A percentile compares a stretch with the other conserved stretches of the same genome.
phyloP scores from a whole-genome alignment of 768 basidiomycete species.

The Dioszegia aurantiaca region DNA sequence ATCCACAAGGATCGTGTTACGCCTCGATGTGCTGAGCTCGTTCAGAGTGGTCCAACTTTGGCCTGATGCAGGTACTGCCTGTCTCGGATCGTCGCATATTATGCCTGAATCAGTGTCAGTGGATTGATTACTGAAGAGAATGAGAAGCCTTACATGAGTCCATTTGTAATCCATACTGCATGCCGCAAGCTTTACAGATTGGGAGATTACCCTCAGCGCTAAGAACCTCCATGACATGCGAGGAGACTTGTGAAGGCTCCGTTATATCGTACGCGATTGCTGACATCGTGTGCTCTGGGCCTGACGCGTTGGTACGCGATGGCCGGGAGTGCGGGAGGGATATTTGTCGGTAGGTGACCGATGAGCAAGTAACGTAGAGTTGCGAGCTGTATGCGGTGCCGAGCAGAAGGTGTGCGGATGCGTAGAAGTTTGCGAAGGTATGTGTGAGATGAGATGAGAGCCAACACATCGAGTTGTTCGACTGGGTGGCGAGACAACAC shows the following conservation, averaged over 20 bases:
- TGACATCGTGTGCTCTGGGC: no score
- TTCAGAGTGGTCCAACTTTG: conserved; percentile 45
- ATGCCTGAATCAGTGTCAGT: conserved; percentile 13
- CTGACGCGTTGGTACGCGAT: no score
- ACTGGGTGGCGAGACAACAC: no score
- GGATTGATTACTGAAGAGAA: background rate
- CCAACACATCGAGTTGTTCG: no score
- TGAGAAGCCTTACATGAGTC: conserved; percentile 20
- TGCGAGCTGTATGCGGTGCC: no score
- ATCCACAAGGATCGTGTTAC: conserved; percentile 34
- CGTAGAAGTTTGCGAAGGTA: no score
- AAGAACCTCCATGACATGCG: conserved; percentile 28
- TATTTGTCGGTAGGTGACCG: no score
- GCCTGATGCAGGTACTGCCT: conserved; percentile 41
- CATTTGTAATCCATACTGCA: conserved; percentile 34
- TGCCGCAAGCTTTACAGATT: conserved; percentile 48
- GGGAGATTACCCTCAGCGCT: conserved; percentile 39
- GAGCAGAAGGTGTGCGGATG: no score
- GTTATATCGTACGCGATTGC: background rate
- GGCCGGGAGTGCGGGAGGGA: no score
- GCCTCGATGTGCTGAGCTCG: conserved; percentile 25
- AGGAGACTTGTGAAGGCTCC: conserved; percentile 13
- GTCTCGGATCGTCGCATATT: conserved; percentile 45
- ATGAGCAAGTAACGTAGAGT: no score
- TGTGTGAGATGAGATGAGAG: no score